Conservation (phyloP, 164 flowering plant genomes). For the Pachysandra terminalis region DNA sequence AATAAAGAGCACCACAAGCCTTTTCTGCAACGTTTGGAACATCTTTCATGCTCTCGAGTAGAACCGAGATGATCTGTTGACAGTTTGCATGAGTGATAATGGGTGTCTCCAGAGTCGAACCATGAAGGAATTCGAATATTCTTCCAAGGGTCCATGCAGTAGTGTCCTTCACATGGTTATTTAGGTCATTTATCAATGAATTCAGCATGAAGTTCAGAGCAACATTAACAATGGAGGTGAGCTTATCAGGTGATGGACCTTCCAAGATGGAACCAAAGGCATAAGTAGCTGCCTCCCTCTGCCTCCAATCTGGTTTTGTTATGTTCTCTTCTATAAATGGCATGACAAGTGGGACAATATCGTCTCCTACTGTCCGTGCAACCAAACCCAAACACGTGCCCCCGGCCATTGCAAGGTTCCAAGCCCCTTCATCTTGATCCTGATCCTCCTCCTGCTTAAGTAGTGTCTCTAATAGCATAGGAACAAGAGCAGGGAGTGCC, state of each 20-base stretch:
- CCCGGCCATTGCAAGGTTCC: too few relatives aligned
- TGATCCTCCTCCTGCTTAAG: too few relatives aligned
- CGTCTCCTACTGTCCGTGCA: too few relatives aligned
- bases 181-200: constrained; percentile 59
- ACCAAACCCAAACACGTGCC: too few relatives aligned
- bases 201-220: constrained; percentile 61
- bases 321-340: constrained; percentile 19
- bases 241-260: constrained; percentile 27
- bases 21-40: too few relatives aligned
- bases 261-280: constrained; percentile 20
- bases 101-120: constrained; percentile 41
- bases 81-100: constrained; percentile 52
- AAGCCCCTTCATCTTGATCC: too few relatives aligned
- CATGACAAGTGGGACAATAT: constrained; percentile 15
- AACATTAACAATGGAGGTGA: constrained; percentile 47
- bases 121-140: constrained; percentile 68
- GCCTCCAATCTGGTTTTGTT: constrained; percentile 17
- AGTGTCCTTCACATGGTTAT: constrained; percentile 60
- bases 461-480: too few relatives aligned
- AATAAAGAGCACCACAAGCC: constrained; percentile 74
- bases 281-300: constrained; percentile 17
- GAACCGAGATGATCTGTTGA: constrained; percentile 55
- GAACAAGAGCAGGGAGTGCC: too few relatives aligned
- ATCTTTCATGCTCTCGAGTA: constrained; percentile 68
- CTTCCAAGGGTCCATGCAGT: constrained; percentile 85